phyloP scores from a whole-genome alignment of 2,329 filamentous ascomycete species.

The Sordariomycetes sp. region DNA sequence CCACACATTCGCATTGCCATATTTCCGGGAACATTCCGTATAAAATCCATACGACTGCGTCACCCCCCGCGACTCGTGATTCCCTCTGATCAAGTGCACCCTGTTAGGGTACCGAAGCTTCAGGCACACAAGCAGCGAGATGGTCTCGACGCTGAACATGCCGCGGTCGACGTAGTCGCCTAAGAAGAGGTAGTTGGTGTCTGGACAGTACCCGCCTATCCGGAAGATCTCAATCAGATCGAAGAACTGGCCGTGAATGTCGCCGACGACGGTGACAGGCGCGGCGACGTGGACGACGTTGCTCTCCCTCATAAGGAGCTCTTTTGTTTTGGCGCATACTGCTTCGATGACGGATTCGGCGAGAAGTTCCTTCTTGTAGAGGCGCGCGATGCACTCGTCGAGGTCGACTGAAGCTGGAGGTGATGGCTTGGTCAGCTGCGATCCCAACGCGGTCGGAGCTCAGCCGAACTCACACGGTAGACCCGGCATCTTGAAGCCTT shows the following conservation, averaged over 20 bases:
- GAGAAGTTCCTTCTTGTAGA: conserved; percentile 94
- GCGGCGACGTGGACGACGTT: conserved; percentile 97
- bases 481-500: conserved; percentile 40
- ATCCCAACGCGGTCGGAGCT: neutral
- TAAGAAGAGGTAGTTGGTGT: conserved; percentile 97
- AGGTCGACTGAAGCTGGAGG: conserved; percentile 88
- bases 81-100: conserved; percentile 86
- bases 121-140: conserved; percentile 92
- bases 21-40: conserved; percentile 95
- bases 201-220: conserved; percentile 93
- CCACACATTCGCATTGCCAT: conserved; percentile 98
- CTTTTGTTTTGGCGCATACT: conserved; percentile 98
- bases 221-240: conserved; percentile 99
- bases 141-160: conserved; percentile 98
- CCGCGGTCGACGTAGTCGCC: conserved; percentile 83
- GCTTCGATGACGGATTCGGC: conserved; percentile 98
- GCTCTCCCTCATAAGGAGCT: conserved; percentile 98
- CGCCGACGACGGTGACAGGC: conserved; percentile 92
- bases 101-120: conserved; percentile 94
- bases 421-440: neutral
- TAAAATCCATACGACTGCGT: conserved; percentile 99
- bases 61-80: conserved; percentile 94
- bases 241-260: conserved; percentile 98
- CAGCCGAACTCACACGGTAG: conserved; percentile 38
- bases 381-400: conserved; percentile 93